A percentile compares a stretch with the other conserved stretches of the same genome.
Evolutionary conservation across 1,284 basidiomycete genomes (phyloP).

Genomic region (Agroathelia rolfsii): DNA sequence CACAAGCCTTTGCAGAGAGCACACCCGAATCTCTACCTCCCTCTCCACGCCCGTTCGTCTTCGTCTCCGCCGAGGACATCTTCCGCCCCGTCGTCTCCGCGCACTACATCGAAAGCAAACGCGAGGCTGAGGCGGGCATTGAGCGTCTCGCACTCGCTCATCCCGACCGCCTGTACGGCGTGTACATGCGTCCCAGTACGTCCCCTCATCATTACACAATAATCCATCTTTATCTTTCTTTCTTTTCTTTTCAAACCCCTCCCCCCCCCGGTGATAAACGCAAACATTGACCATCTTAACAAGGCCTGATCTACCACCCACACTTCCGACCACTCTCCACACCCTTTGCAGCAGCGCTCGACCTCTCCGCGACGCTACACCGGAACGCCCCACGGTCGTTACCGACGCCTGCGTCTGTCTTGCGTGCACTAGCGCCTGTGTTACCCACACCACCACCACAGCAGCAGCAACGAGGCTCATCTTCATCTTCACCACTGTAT

Average conservation of each 20-base stretch:
- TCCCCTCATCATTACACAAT: too few species aligned
- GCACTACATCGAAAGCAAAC: constrained; percentile 84
- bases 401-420: constrained; percentile 54
- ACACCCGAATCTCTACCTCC: constrained; percentile 23
- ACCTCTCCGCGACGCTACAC: constrained; percentile 66
- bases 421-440: constrained; percentile 38
- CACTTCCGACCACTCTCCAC: constrained; percentile 84
- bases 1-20: constrained; percentile 58
- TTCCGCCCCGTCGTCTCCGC: constrained; percentile 80
- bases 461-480: constrained; percentile 13
- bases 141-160: constrained; percentile 32
- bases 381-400: constrained; percentile 41
- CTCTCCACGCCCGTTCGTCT: constrained; percentile 70
- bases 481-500: constrained; percentile 37
- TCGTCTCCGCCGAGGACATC: constrained; percentile 91
- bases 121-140: constrained; percentile 77
- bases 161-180: constrained; percentile 41
- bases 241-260: too few species aligned
- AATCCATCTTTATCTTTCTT: too few species aligned
- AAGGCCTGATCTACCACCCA: constrained; percentile 95
- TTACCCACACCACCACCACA: constrained; percentile 19
- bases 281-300: too few species aligned
- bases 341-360: constrained; percentile 77
- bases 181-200: constrained; percentile 82
- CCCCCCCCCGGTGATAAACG: too few species aligned